Percentiles rank a stretch among this genome's conserved stretches.
These are phyloP conservation scores for Haematococcus sp. DNA, from an alignment of 139 green algal species.

Conservation along the genomic window DNA sequence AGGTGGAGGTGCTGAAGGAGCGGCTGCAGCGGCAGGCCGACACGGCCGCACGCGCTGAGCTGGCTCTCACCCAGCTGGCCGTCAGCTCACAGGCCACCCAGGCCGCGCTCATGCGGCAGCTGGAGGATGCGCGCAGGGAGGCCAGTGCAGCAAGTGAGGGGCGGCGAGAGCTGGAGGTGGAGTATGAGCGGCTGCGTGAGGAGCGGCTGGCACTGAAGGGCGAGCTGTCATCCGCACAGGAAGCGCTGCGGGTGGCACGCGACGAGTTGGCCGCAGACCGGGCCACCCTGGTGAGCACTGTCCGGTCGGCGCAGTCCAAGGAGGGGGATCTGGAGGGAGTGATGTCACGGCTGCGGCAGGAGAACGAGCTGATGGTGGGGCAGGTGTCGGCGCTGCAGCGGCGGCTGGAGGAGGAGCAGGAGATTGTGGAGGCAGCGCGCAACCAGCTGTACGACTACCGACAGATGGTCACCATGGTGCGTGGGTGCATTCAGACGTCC, in stretches of 20 bases:
- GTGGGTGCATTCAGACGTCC: too few relatives aligned
- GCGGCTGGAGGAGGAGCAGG: constrained; percentile 32
- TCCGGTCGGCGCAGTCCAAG: constrained; percentile 11
- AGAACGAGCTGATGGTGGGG: constrained; percentile 24
- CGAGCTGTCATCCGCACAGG: not conserved
- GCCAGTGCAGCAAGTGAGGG: constrained; percentile 7
- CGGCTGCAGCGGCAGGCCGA: constrained; percentile 39
- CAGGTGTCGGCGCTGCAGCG: constrained; percentile 21
- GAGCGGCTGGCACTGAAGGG: constrained; percentile 24
- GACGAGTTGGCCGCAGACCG: constrained; percentile 16
- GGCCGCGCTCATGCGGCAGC: not conserved
- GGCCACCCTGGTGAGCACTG: constrained; percentile 24
- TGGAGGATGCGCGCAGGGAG: constrained; percentile 25
- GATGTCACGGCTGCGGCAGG: not conserved
- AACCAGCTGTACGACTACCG: constrained; percentile 46
- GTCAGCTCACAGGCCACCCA: not conserved
- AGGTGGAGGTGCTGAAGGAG: constrained; percentile 37
- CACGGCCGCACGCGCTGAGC: constrained; percentile 27
- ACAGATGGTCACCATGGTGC: constrained; percentile 22
- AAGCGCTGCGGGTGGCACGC: constrained; percentile 8
- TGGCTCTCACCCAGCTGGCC: constrained; percentile 34
- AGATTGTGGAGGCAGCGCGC: constrained; percentile 39
- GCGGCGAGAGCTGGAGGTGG: constrained; percentile 7
- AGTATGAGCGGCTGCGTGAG: constrained; percentile 31
- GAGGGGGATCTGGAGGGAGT: constrained; percentile 22